A percentile compares a stretch with the other conserved stretches of the same genome.
phyloP scores from a whole-genome alignment of 2,329 filamentous ascomycete species.

The Penicillium concentricum region DNA sequence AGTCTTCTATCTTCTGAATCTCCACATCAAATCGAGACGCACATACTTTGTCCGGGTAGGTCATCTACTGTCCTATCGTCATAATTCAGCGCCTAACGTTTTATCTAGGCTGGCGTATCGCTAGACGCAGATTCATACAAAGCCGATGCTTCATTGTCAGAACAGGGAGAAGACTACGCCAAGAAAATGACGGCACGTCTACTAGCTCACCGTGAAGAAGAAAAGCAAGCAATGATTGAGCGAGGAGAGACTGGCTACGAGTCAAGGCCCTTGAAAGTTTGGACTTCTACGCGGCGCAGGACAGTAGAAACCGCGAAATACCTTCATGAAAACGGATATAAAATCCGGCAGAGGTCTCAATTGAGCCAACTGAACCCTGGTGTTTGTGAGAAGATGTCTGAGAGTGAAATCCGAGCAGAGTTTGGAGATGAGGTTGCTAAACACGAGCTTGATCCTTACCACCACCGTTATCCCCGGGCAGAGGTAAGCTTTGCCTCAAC shows the following conservation, averaged over 20 bases:
- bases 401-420: conserved; percentile 72
- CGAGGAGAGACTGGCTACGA: conserved; percentile 67
- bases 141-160: conserved; percentile 79
- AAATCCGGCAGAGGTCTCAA: conserved; percentile 86
- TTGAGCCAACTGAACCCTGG: conserved; percentile 98
- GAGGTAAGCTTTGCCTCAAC: conserved; percentile 59
- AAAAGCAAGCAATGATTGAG: conserved; percentile 67
- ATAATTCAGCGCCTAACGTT: conserved; percentile 11
- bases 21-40: conserved; percentile 92
- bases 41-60: conserved; percentile 82
- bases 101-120: conserved; percentile 67
- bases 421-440: conserved; percentile 91
- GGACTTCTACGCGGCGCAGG: conserved; percentile 88
- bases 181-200: conserved; percentile 82
- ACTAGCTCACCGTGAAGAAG: conserved; percentile 77
- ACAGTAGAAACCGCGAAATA: conserved; percentile 87
- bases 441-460: conserved; percentile 92
- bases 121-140: conserved; percentile 91
- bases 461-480: conserved; percentile 91
- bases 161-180: conserved; percentile 77
- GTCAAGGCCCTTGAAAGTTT: conserved; percentile 79
- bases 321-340: conserved; percentile 76
- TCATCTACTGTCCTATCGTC: conserved; percentile 1
- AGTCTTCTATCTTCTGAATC: conserved; percentile 95
- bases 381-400: conserved; percentile 90